Evolutionary conservation across 495 filamentous ascomycete species (phyloP).

Genomic region (Penicillium silybi): DNA sequence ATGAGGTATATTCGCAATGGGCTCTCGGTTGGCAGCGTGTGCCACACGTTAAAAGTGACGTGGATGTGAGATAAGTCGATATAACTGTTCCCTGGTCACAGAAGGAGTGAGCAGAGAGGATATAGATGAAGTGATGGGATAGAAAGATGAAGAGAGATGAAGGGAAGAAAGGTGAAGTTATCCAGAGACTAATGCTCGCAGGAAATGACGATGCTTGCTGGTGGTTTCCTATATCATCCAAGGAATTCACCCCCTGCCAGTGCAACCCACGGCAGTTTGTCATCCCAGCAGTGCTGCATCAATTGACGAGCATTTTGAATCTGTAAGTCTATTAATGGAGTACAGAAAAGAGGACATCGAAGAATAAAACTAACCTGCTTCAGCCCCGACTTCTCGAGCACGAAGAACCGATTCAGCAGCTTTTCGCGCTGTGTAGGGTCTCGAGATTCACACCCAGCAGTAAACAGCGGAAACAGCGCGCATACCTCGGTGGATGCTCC

Average conservation of each 20-base stretch:
- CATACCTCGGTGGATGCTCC: conserved; percentile 72
- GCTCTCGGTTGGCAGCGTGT: neutral
- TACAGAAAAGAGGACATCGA: neutral
- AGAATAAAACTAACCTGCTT: conserved; percentile 53
- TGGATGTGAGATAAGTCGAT: neutral
- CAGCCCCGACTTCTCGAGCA: conserved; percentile 72
- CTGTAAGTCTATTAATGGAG: conserved; percentile 11
- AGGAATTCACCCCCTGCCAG: conserved; percentile 41
- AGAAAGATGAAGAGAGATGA: neutral
- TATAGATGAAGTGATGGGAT: neutral
- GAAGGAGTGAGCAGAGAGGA: neutral
- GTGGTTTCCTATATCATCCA: conserved; percentile 20
- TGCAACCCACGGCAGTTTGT: conserved; percentile 40
- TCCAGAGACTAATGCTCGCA: neutral
- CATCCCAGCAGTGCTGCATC: conserved; percentile 45
- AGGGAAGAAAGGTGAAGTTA: neutral
- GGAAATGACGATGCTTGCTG: neutral
- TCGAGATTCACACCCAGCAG: conserved; percentile 71
- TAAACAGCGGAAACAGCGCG: conserved; percentile 79
- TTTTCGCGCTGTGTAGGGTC: conserved; percentile 51
- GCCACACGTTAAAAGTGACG: neutral
- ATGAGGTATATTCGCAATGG: neutral
- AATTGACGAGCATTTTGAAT: conserved; percentile 43
- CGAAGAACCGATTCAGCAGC: conserved; percentile 64
- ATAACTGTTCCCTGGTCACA: too few relatives aligned